Evolutionary conservation across 805 yeast species (phyloP).

Genomic region (Metschnikowia cerradonensis): DNA sequence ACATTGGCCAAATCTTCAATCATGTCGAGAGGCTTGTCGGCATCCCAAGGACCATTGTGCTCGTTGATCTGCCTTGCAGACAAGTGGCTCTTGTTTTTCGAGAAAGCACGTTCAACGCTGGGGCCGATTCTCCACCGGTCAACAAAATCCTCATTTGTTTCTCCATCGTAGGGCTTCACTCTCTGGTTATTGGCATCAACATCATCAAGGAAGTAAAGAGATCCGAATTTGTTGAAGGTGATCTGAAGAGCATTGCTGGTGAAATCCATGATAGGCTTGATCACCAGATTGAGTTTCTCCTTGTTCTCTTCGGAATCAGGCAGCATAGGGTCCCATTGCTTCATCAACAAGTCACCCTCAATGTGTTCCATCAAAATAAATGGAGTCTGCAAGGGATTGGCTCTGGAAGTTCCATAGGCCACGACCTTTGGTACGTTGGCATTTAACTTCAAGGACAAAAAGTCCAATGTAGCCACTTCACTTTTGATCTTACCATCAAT

Average conservation of each 20-base stretch:
- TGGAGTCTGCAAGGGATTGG: conserved; percentile 67
- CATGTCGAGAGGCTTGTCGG: conserved; percentile 55
- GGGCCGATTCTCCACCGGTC: conserved; percentile 90
- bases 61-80: conserved; percentile 46
- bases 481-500: conserved; percentile 68
- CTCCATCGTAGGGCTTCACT: conserved; percentile 57
- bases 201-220: conserved; percentile 75
- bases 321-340: conserved; percentile 81
- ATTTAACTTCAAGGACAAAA: conserved; percentile 58
- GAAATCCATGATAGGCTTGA: conserved; percentile 70
- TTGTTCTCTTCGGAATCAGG: conserved; percentile 48
- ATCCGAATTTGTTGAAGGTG: conserved; percentile 72
- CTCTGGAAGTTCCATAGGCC: conserved; percentile 56
- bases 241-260: conserved; percentile 51
- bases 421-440: conserved; percentile 70
- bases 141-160: conserved; percentile 47
- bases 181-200: conserved; percentile 42
- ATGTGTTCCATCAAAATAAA: conserved; percentile 77
- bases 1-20: conserved; percentile 60
- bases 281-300: conserved; percentile 51
- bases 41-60: conserved; percentile 75
- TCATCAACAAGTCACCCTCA: conserved; percentile 81
- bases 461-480: conserved; percentile 94
- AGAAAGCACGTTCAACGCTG: conserved; percentile 72
- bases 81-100: conserved; percentile 60